Base-by-base conservation (phyloP, 768 basidiomycete genomes). In the Hericium rajendrae region DNA sequence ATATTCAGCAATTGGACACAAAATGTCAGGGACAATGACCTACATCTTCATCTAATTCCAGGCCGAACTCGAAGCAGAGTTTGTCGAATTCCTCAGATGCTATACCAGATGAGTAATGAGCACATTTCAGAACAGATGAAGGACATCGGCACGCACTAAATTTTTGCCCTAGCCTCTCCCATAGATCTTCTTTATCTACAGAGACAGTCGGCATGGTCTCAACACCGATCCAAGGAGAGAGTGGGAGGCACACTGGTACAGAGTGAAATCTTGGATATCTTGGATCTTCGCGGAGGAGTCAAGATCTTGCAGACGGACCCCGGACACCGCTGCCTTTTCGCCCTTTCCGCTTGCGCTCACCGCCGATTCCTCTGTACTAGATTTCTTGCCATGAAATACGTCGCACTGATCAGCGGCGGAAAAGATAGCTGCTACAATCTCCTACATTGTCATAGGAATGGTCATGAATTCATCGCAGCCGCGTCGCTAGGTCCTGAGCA, bases 21-120 rank as follows among this genome's bases (percentile, higher is more conserved):
- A 32, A 43, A 32, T 32, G 8, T 32, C 26, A 18, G 48, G 40
- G 24, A 54, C 24, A n/a, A n/a, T 37, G 15, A 43, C 28, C 76
- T 88, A 97, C 95, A 74, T 99, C 97, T 73, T 97, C 97, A 67
- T 99, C 97, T 38, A 98, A 77, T 74, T 99, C 97, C 50, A 99
- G 76, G 56, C 97, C 97, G 72, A 94, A 99, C 63, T 98, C 92
- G 75, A 99, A 99, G 65, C 91, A 90, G 54, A 98, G 80, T 68
- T 83, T 83, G 74, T 98, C 97, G 65, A 98, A 97, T 61, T 94
- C 94, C 60, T 95, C 87, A 46, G 90, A 84, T 52, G 93, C 95
- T 98, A 68, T 37, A 62, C 53, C 32, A 60, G 53, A 55, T 66
- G 56, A 32, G 53, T 54, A 51, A 60, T 56, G 56, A 53, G 57